A percentile compares a stretch with the other conserved stretches of the same genome.
Conservation (phyloP, 106 monocot species). For the Alisma plantagoaquatica region DNA sequence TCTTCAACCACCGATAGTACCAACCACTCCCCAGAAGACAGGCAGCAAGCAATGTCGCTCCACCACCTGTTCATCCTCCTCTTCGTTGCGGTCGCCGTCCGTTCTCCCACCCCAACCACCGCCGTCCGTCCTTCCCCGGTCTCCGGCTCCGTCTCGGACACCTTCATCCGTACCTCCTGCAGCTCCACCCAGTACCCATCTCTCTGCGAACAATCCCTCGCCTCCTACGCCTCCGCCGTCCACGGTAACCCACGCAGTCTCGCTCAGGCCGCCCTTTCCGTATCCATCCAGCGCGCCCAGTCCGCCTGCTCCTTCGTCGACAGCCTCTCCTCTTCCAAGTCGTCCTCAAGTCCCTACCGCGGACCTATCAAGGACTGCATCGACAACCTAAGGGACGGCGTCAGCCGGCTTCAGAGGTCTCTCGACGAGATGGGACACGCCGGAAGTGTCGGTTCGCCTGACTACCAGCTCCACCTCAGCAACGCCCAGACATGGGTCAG, state of each 20-base stretch:
- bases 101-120: neutral
- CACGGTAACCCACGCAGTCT: conserved; percentile 14
- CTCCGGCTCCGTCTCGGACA: neutral
- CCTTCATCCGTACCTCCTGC: conserved; percentile 14
- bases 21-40: neutral
- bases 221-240: conserved; percentile 7
- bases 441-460: conserved; percentile 10
- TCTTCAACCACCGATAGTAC: too few relatives aligned
- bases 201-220: conserved; percentile 22
- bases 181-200: conserved; percentile 22
- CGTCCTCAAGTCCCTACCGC: neutral
- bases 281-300: conserved; percentile 13
- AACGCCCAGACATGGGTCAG: conserved; percentile 52
- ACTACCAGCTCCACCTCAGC: conserved; percentile 10
- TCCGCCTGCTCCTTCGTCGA: conserved; percentile 22
- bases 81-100: neutral
- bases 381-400: conserved; percentile 24
- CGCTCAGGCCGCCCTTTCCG: conserved; percentile 23
- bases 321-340: too few relatives aligned
- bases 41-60: neutral
- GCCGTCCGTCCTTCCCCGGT: neutral
- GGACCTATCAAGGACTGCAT: conserved; percentile 40
- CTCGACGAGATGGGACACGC: conserved; percentile 12
- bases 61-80: neutral
- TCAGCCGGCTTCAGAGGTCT: conserved; percentile 25